These are phyloP conservation scores for Hymenoscyphus repandus DNA, from an alignment of 2,329 filamentous ascomycete species.

Conservation along the genomic window DNA sequence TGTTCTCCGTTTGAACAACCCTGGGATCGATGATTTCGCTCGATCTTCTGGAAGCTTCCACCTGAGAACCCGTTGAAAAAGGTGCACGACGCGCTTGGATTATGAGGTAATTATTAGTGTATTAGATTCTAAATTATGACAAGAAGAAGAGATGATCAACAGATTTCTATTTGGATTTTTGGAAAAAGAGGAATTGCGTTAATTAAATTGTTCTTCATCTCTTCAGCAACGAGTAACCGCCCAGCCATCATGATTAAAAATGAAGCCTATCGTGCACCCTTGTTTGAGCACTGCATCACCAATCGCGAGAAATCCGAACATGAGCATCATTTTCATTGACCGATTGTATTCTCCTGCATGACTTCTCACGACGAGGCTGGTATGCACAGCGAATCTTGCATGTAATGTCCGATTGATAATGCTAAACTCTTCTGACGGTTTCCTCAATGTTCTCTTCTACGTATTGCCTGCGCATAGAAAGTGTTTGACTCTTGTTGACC, in stretches of 20 bases:
- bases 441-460: no score
- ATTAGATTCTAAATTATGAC: no score
- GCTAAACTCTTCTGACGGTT: no score
- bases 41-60: constrained; percentile 6
- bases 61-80: background rate
- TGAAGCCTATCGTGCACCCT: constrained; percentile 8
- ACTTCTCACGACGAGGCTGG: background rate
- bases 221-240: no score
- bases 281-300: constrained; percentile 1
- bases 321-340: background rate
- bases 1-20: background rate
- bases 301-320: background rate
- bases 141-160: no score
- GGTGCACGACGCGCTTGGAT: background rate
- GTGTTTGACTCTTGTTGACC: no score
- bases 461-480: no score
- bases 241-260: background rate
- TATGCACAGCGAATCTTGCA: background rate
- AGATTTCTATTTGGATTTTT: no score
- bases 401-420: background rate
- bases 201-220: no score
- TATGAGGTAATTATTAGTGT: background rate
- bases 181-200: no score
- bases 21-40: background rate
- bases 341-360: background rate